Evolutionary conservation across 2,329 filamentous ascomycete genomes (phyloP), one percentile per base, ranked within the genome.

Genomic region (Trichoderma koningiopsis): DNA sequence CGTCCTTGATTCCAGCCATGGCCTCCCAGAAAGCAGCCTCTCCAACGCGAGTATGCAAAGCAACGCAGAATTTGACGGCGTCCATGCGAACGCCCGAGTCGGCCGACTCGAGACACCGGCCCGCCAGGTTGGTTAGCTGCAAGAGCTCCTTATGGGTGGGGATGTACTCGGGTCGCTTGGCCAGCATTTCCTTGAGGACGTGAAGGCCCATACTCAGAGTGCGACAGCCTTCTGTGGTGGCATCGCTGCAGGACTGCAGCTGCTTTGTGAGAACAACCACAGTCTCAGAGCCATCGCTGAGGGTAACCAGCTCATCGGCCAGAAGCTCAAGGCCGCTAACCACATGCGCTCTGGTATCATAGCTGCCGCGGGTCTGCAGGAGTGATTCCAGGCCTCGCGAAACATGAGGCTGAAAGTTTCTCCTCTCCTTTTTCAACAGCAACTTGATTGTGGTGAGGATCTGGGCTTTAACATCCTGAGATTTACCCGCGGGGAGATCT

Each of bases 31-130:
- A 94, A 35, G 75, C 76, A 11, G 75, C 79, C 67, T 90, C 88
- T 14, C 88, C 88, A 10, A 91, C 83, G 13, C 86, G 80, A 58
- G 84, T 83, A 76, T 94, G 91, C 71, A 94, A 80, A 70, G 89
- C 88, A 31, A 93, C 89, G 74, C 91, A 93, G n/a, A 94, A 84
- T 76, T 92, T 89, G 57, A 94, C 90, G n/a, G 91, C 90, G 71
- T 92, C 91, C 84, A 93, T 92, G 52, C 88, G 83, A 8, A 91
- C 88, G 7, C 86, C 87, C 59, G 87, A 89, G 74, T 90, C 88
- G 31, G 81, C 76, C 72, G 86, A 89, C 71, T 88, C 87, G 22
- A 91, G 82, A 72, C 88, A 90, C 56, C 84, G 81, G n/a, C 80
- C 80, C 4, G 87, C 83, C 27, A 90, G 80, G 11, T 73, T 78